These are phyloP conservation scores for Pelargonium myrrhifolium DNA, from an alignment of 441 rosid genomes.

Conservation along the genomic window DNA sequence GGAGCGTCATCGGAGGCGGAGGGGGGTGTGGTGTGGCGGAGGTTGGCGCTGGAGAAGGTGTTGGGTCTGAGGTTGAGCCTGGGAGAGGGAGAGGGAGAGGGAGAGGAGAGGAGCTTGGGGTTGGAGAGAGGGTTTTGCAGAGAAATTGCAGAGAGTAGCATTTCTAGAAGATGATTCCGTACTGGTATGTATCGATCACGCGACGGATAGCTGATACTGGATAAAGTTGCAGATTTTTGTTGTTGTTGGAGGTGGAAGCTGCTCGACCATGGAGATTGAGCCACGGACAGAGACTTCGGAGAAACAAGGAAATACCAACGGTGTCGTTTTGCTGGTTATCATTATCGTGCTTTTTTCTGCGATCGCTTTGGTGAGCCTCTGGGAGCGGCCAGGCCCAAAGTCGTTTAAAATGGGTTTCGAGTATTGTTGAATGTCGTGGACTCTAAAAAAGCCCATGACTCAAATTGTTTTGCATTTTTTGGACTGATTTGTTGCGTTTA, in stretches of 20 bases:
- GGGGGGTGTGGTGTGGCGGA: constrained; percentile 41
- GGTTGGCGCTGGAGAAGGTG: constrained; percentile 24
- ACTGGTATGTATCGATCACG: not conserved
- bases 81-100: constrained; percentile 22
- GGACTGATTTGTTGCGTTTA: no score
- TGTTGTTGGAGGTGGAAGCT: not conserved
- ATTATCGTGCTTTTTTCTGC: no score
- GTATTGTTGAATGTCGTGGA: no score
- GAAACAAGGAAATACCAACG: not conserved
- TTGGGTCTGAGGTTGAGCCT: constrained; percentile 16
- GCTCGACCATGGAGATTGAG: constrained; percentile 1
- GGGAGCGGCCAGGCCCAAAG: no score
- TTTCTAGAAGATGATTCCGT: constrained; percentile 10
- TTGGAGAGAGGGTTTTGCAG: constrained; percentile 31
- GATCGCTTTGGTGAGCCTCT: no score
- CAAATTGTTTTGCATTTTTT: no score
- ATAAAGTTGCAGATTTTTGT: not conserved
- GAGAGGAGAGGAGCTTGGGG: constrained; percentile 21
- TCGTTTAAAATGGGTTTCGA: no score
- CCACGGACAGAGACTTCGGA: not conserved
- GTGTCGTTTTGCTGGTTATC: no score
- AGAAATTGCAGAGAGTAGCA: constrained; percentile 53
- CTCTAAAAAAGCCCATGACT: no score
- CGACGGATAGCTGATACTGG: not conserved
- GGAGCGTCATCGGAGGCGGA: constrained; percentile 31